Base-by-base conservation (phyloP, 768 basidiomycete species). In the Collybia sp. region DNA sequence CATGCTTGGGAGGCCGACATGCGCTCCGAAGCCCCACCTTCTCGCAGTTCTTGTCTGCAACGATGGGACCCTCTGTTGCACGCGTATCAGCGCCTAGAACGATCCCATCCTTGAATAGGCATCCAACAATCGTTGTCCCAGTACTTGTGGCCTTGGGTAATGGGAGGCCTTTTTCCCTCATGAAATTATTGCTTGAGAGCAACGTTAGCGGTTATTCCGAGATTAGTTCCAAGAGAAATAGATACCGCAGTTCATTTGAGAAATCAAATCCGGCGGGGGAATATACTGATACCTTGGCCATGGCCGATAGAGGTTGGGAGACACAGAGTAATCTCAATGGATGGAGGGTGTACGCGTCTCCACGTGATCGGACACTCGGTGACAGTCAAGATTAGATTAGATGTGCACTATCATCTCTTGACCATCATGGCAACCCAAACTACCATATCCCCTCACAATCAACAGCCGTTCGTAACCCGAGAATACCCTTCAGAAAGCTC, bases 1-100 rank as follows among this genome's bases (percentile, higher is more conserved):
- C 17, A 34, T 34, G 43, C 30, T 18, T 16, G 15, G 20, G 42
- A 38, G 34, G 34, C 16, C 11, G 40, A 52, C 44, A 40, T 40
- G 36, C 31, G 47, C 12, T 40, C 17, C 35, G 13, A 30, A 6
- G 54, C 25, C 70, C 40, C 45, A 94, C 95, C 87, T 99, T 99
- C 73, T 98, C 96, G 67, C 96, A 99, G 70, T 99, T 99, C 80
- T 99, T 98, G 73, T 98, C 95, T 0, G 92, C 92, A 19, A 99
- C 91, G 53, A 98, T 97, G 17, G 80, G 79, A 1, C 95, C 96
- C 50, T 85, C 90, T 0, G 96, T 98, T 3, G 96, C 94, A 56
- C 95, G 77, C 1, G 96, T 99, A 66, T 98, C 96, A 12, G 96
- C 96, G 39, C 95, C 96, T 5, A 99, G 79, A 13, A 95, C 80